Conservation (phyloP, 1,139 yeast genomes). For the Candida tropicalis region DNA sequence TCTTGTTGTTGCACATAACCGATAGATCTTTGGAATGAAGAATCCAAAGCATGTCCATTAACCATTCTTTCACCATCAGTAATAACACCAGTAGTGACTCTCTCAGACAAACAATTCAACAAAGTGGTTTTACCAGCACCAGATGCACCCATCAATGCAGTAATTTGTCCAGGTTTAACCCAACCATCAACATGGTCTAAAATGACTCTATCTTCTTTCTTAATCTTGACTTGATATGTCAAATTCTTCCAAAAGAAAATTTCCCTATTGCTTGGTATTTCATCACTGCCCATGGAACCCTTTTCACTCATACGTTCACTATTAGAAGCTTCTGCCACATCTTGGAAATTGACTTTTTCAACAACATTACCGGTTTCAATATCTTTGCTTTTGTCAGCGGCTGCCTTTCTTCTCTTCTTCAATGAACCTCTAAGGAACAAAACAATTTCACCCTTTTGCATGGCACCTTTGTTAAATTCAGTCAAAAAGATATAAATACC, state of each 20-base stretch:
- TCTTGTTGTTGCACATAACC: constrained; percentile 45
- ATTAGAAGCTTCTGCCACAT: constrained; percentile 9
- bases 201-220: constrained; percentile 63
- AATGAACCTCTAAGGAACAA: constrained; percentile 62
- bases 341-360: constrained; percentile 16
- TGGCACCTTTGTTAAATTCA: constrained; percentile 73
- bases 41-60: constrained; percentile 33
- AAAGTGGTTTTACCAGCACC: constrained; percentile 39
- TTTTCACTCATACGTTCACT: constrained; percentile 14
- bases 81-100: constrained; percentile 36
- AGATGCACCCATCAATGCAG: constrained; percentile 34
- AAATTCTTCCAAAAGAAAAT: constrained; percentile 82
- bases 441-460: constrained; percentile 83
- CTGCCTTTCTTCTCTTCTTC: constrained; percentile 34
- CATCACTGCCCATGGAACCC: constrained; percentile 2
- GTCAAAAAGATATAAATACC: constrained; percentile 56
- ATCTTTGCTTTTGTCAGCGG: constrained; percentile 4
- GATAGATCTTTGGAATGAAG: constrained; percentile 41
- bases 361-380: constrained; percentile 13
- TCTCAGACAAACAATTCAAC: constrained; percentile 34
- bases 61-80: constrained; percentile 39
- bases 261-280: constrained; percentile 26
- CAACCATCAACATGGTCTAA: constrained; percentile 74
- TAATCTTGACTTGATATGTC: constrained; percentile 71
- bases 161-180: constrained; percentile 37